Percentiles rank a stretch among this genome's conserved stretches.
Conservation (phyloP, 768 basidiomycete genomes). For the Pleurotus pulmonarius region DNA sequence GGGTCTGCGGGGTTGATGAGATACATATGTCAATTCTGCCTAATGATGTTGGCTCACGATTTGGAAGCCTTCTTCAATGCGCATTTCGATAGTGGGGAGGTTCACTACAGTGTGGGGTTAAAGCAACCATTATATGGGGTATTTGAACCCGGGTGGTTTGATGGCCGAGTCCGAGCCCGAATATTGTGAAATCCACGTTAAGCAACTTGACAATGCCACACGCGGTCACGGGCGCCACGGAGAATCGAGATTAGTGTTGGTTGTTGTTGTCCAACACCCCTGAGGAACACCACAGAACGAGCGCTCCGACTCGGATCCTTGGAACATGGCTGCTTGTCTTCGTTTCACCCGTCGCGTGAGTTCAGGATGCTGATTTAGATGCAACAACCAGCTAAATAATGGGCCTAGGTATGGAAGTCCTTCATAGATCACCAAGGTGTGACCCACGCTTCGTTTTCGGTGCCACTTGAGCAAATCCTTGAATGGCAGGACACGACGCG, state of each 20-base stretch:
- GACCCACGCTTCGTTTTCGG: neutral
- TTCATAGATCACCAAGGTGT: slow-evolving; percentile 73
- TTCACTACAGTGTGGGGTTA: neutral
- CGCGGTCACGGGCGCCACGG: neutral
- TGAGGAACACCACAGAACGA: too few species aligned
- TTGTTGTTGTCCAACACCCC: too few species aligned
- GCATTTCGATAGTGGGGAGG: slow-evolving; percentile 38
- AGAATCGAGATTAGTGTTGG: too few species aligned
- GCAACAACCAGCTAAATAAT: neutral
- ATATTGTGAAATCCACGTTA: neutral
- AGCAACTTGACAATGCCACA: too few species aligned
- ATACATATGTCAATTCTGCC: neutral
- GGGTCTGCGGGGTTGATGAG: slow-evolving; percentile 29
- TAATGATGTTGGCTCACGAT: slow-evolving; percentile 29
- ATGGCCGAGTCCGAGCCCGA: neutral
- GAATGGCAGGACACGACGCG: slow-evolving; percentile 64
- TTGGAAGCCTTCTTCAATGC: slow-evolving; percentile 66
- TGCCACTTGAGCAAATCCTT: slow-evolving; percentile 7
- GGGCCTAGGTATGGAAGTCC: slow-evolving; percentile 71
- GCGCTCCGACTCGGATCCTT: neutral
- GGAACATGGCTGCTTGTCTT: slow-evolving; percentile 60
- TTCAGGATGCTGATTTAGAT: neutral
- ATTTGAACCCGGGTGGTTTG: neutral
- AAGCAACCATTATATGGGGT: slow-evolving; percentile 6
- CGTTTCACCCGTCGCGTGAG: slow-evolving; percentile 64